These are phyloP conservation scores for Neonectria neomacrospora DNA, from an alignment of 2,329 filamentous ascomycete genomes.

Conservation along the genomic window DNA sequence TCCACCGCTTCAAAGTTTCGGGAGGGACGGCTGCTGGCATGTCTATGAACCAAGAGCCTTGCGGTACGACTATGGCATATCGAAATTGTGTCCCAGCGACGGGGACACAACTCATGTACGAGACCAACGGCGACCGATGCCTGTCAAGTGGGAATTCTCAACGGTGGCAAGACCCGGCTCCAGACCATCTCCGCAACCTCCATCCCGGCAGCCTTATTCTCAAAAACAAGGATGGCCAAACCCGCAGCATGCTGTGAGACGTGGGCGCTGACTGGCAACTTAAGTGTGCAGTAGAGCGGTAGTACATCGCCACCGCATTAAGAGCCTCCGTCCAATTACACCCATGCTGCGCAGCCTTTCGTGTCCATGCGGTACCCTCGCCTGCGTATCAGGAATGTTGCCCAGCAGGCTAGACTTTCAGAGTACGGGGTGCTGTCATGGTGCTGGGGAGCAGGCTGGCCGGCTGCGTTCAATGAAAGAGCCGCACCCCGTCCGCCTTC, in stretches of 20 bases:
- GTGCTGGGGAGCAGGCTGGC: constrained; percentile 6
- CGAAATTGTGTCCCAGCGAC: background rate
- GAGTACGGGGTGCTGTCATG: constrained; percentile 1
- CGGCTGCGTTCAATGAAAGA: constrained; percentile 19
- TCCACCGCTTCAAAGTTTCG: background rate
- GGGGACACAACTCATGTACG: background rate
- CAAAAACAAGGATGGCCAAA: background rate
- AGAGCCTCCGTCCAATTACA: constrained; percentile 24
- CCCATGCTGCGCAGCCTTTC: constrained; percentile 21
- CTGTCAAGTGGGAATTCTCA: background rate
- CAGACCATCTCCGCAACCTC: no score
- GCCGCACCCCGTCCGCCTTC: constrained; percentile 18
- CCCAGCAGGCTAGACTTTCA: constrained; percentile 17
- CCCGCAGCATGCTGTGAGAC: constrained; percentile 7
- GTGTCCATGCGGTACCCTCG: constrained; percentile 22
- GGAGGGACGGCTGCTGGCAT: background rate
- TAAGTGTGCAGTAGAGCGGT: constrained; percentile 1
- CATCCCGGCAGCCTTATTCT: background rate
- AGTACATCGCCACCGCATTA: constrained; percentile 17
- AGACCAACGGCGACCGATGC: background rate
- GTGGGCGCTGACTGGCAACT: constrained; percentile 12
- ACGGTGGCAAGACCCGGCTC: background rate
- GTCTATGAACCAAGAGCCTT: background rate
- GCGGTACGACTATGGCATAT: background rate
- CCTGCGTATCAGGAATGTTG: constrained; percentile 16